A percentile compares a stretch with the other conserved stretches of the same genome.
phyloP scores from a whole-genome alignment of 2,329 filamentous ascomycete species.

The Microsporum canis region DNA sequence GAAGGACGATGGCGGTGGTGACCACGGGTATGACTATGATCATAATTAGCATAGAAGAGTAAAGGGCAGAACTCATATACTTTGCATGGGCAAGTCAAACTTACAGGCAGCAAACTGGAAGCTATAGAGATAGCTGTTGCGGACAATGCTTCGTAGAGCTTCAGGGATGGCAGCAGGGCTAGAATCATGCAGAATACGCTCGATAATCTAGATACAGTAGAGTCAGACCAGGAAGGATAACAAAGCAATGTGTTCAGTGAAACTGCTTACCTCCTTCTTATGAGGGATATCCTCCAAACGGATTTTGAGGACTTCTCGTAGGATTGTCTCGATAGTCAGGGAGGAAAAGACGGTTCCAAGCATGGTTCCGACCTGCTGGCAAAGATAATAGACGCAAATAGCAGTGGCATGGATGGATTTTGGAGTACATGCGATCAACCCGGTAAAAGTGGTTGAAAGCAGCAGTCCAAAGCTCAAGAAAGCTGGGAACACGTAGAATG shows the following conservation, averaged over 20 bases:
- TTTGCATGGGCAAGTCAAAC: background rate
- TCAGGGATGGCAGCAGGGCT: background rate
- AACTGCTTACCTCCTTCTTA: background rate
- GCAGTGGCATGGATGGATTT: background rate
- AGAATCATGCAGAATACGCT: background rate
- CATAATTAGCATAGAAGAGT: background rate
- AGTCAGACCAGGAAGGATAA: background rate
- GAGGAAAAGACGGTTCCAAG: slow-evolving; percentile 1
- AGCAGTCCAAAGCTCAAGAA: background rate
- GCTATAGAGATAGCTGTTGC: background rate
- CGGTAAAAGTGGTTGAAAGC: background rate
- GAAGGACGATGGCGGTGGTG: background rate
- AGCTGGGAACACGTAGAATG: background rate
- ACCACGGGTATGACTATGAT: background rate
- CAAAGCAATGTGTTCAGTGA: background rate
- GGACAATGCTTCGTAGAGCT: background rate
- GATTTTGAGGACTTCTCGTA: background rate
- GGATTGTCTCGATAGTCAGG: background rate
- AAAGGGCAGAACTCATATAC: background rate
- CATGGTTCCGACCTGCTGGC: slow-evolving; percentile 4
- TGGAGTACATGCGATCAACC: background rate
- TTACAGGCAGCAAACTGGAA: slow-evolving; percentile 1
- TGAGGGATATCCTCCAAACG: background rate
- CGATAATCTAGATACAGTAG: background rate
- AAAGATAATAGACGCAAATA: slow-evolving; percentile 4